Conservation (phyloP, 306 rosid genomes). For the Lablab purpureus region DNA sequence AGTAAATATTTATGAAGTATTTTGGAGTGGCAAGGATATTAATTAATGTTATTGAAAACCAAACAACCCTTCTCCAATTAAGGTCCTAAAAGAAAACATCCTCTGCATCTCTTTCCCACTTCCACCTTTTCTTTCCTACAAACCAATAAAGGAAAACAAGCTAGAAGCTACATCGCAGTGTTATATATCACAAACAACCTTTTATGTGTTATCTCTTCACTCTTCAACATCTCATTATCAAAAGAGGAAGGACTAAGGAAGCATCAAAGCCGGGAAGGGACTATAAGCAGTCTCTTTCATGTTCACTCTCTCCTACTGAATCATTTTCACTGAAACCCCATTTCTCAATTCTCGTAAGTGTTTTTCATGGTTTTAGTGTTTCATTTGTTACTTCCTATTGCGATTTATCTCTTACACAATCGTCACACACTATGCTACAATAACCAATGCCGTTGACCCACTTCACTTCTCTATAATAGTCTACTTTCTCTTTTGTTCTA, state of each 20-base stretch:
- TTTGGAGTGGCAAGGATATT: no score
- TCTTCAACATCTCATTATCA: constrained; percentile 2
- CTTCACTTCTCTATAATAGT: not conserved
- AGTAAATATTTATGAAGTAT: no score
- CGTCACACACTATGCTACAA: constrained; percentile 7
- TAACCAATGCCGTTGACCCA: constrained; percentile 54
- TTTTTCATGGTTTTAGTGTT: not conserved
- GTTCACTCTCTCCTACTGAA: not conserved
- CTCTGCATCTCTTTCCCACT: constrained; percentile 20
- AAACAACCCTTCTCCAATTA: constrained; percentile 29
- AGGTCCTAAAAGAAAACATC: constrained; percentile 38
- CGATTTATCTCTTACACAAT: not conserved
- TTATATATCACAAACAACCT: not conserved
- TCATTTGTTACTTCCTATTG: not conserved
- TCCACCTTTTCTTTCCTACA: constrained; percentile 27
- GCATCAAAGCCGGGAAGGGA: constrained; percentile 3
- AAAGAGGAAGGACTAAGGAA: constrained; percentile 35
- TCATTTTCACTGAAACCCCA: constrained; percentile 27
- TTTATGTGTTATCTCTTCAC: not conserved
- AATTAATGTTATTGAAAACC: not conserved
- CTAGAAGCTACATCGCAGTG: not conserved
- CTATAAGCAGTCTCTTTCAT: not conserved
- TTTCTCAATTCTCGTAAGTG: constrained; percentile 50
- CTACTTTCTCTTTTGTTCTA: constrained; percentile 5
- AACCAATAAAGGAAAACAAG: constrained; percentile 35